Evolutionary conservation across 192 early-diverging fungal species (phyloP), one percentile per base, ranked within the genome.

Genomic region (Rhizophagus clarus): DNA sequence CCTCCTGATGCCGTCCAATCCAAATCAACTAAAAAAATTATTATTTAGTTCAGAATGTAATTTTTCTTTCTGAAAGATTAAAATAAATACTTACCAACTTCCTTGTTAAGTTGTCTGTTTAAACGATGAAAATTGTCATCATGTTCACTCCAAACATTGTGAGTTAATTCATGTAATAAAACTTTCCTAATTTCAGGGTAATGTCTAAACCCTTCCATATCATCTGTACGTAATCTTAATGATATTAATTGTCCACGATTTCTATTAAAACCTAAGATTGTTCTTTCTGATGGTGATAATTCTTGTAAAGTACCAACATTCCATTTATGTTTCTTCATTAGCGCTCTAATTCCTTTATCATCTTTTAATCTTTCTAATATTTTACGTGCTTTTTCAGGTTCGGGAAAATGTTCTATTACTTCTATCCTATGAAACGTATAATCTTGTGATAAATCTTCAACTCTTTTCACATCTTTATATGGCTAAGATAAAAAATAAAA

Each of bases 141-240:
- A 78, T 96, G 95, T 9, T 91, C 92, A 17, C 76, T 56, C 88
- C 88, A 90, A 15, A 91, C 90, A 83, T 92, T 93, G 72, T 96
- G 95, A 6, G 92, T 83, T 8, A 96, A 86, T 80, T 96, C 95
- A 82, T 96, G 95, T 32, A 96, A 76, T 24, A 96, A 75, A 3
- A 94, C 93, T 62, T 88, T 90, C 24, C 91, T 81, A 9, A 96
- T 83, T 0, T 87, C 84, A 31, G 87, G 86, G 78, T 93, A 96
- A 62, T 91, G 88, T 49, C 95, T 81, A 72, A 96, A 96, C 8
- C 95, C 95, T 61, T 89, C 88, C 71, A 94, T 81, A 79, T 90
- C 89, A 83, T 95, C 89, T 4, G 95, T 95, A 12, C 95, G 85
- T n/a, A 96, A 76, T 69, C 95, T 85, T 20, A 96, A 73, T 0